phyloP scores from a whole-genome alignment of 2,329 filamentous ascomycete genomes.

The Triangularia setosa region DNA sequence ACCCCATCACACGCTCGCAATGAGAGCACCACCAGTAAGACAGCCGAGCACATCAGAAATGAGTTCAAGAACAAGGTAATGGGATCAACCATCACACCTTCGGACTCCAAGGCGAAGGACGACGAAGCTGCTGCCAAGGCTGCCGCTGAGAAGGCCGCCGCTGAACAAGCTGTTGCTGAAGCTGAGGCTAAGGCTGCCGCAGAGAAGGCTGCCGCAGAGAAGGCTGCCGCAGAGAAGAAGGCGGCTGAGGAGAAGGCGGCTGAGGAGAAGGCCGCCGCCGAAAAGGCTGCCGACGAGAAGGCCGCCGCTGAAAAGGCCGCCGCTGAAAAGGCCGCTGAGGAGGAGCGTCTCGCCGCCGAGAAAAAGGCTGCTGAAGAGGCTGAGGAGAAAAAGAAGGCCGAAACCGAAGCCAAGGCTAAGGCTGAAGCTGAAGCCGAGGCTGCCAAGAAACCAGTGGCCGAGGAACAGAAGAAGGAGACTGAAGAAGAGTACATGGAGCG shows the following conservation, averaged over 20 bases:
- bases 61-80: conserved; percentile 71
- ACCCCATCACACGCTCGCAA: conserved; percentile 66
- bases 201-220: conserved; percentile 29
- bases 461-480: conserved; percentile 30
- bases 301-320: conserved; percentile 24
- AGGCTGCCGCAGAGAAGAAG: conserved; percentile 33
- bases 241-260: conserved; percentile 29
- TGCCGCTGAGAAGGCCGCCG: conserved; percentile 27
- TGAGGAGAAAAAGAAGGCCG: conserved; percentile 31
- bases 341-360: conserved; percentile 18
- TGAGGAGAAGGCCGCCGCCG: conserved; percentile 34
- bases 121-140: conserved; percentile 30
- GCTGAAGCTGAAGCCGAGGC: conserved; percentile 32
- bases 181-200: conserved; percentile 25
- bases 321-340: conserved; percentile 20
- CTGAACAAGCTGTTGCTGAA: conserved; percentile 23
- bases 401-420: conserved; percentile 32
- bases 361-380: conserved; percentile 29
- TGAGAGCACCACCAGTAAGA: conserved; percentile 69
- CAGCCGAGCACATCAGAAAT: conserved; percentile 74
- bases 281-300: conserved; percentile 29
- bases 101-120: conserved; percentile 41
- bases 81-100: conserved; percentile 38
- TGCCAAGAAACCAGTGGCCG: conserved; percentile 29
- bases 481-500: conserved; percentile 54